Conservation (phyloP, 495 filamentous ascomycete genomes). For the Daldinia decipiens region DNA sequence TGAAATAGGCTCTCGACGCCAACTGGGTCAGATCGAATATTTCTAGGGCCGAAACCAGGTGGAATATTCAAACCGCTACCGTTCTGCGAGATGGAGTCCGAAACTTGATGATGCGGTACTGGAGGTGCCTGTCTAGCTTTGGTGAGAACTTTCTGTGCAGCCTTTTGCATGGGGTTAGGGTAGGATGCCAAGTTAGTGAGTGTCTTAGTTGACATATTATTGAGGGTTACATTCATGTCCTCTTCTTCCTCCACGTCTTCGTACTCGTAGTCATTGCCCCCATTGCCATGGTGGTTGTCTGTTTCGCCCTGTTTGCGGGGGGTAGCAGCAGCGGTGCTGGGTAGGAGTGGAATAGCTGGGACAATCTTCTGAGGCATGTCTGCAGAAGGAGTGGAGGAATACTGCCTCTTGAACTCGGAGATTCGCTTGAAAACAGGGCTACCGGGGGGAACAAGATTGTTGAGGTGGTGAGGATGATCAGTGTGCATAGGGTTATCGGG, state of each 20-base stretch:
- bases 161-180: conserved; percentile 58
- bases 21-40: background rate
- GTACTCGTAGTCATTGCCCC: conserved; percentile 12
- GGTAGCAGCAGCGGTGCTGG: background rate
- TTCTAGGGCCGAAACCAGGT: background rate
- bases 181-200: conserved; percentile 59
- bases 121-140: conserved; percentile 43
- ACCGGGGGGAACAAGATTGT: background rate
- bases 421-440: conserved; percentile 4
- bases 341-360: background rate
- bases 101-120: conserved; percentile 9
- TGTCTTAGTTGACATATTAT: conserved; percentile 51
- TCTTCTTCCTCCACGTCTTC: conserved; percentile 38
- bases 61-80: conserved; percentile 5
- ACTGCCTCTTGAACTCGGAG: conserved; percentile 15
- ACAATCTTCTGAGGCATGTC: conserved; percentile 10
- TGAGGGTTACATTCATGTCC: conserved; percentile 42
- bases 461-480: background rate
- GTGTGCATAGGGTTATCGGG: background rate
- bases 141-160: conserved; percentile 54
- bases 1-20: conserved; percentile 14
- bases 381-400: conserved; percentile 1
- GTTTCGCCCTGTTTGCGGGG: conserved; percentile 2
- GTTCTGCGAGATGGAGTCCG: conserved; percentile 15
- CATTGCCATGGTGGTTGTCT: background rate